Evolutionary conservation across 192 early-diverging fungal species (phyloP), one percentile per base, ranked within the genome.

Genomic region (Podila verticillata): DNA sequence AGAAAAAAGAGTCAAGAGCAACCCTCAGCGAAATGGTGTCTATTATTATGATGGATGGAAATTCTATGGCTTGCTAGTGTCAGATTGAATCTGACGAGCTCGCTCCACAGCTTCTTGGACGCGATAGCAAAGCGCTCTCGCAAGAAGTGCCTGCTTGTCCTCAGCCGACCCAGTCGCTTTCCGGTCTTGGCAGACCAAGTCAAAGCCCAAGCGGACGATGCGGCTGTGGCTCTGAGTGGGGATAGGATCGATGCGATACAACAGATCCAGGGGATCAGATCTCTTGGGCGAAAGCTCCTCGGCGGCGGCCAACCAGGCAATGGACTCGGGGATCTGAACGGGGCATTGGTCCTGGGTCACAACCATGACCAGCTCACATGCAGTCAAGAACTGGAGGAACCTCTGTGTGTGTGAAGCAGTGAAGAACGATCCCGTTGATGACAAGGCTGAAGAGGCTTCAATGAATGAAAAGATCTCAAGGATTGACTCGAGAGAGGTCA

Each of bases 91-190:
- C 51, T 28, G 60, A 19, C 70, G 70, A 13, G 65, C 70, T 44
- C 49, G 36, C 36, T 80, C 77, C 7, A 72, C 57, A 35, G 77
- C 77, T 32, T 68, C 69, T 10, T 68, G 59, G 31, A 80, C 62
- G 2, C 69, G 65, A 24, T 80, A 80, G 57, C 77, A 80, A 20
- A 80, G 66, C 15, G 77, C 77, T 39, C 77, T 56, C 15, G 77
- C 47, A 19, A 80, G 62, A 22, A 80, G 29, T 10, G 62, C 22
- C 24, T 80, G 54, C 35, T 60, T 68, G 22, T 72, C 68, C 2
- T 72, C 66, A 44, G 34, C 19, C 19, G 65, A 31, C 10, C 66
- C 7, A 12, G 39, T 4, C 8, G 7, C 51, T 26, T 54, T 54
- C n/a, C 24, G 49, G 22, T 51, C 7, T 51, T 24, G 20, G 51